Conservation (phyloP, 768 basidiomycete genomes). For the Daedalea quercina region DNA sequence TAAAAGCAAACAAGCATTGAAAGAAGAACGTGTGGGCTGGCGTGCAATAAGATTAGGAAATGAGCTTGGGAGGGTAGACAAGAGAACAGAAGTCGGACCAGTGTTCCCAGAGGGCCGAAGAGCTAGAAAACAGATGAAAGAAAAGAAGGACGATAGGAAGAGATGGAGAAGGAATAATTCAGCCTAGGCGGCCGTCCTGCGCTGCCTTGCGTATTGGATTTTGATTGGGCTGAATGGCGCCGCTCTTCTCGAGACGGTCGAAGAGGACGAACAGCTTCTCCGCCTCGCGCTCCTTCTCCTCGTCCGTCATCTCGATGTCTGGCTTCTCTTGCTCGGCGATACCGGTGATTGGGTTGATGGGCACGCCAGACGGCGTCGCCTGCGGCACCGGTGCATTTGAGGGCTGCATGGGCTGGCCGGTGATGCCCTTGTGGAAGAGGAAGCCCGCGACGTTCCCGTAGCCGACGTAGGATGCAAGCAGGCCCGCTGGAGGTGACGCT, state of each 20-base stretch:
- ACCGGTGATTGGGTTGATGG: slow-evolving; percentile 88
- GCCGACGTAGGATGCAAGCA: slow-evolving; percentile 72
- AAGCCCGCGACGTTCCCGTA: slow-evolving; percentile 96
- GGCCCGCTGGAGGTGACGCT: slow-evolving; percentile 42
- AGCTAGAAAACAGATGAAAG: not conserved
- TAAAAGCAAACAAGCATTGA: not conserved
- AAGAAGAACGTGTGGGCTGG: not conserved
- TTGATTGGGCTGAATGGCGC: slow-evolving; percentile 54
- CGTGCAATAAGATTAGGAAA: not conserved
- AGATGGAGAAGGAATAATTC: not conserved
- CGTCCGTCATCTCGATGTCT: slow-evolving; percentile 73
- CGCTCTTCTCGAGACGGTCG: slow-evolving; percentile 76
- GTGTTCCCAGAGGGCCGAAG: not conserved
- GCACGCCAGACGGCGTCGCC: slow-evolving; percentile 29
- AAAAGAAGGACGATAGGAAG: not conserved
- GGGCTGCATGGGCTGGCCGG: slow-evolving; percentile 44
- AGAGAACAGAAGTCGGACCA: not conserved
- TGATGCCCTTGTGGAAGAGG: slow-evolving; percentile 86
- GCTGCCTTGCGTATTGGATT: slow-evolving; percentile 74
- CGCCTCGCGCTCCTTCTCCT: slow-evolving; percentile 92
- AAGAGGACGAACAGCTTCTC: slow-evolving; percentile 91
- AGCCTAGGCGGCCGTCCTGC: slow-evolving; percentile 34
- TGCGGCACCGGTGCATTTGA: slow-evolving; percentile 27
- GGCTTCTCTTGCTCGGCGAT: slow-evolving; percentile 37
- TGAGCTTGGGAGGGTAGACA: not conserved